These are phyloP conservation scores for Ilyonectria sp. DNA, from an alignment of 2,329 filamentous ascomycete genomes.

Conservation along the genomic window DNA sequence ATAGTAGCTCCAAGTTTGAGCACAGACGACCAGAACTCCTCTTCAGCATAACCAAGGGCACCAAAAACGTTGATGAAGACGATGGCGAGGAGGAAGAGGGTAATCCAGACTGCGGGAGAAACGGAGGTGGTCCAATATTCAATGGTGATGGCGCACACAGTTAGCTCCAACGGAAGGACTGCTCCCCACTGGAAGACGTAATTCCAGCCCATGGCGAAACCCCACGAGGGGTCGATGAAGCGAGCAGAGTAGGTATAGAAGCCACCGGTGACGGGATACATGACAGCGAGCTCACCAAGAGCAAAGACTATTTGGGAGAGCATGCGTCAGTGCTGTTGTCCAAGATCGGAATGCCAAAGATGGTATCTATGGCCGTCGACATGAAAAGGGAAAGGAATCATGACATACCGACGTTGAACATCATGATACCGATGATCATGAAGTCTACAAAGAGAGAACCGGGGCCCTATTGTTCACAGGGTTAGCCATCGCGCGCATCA, in stretches of 20 bases:
- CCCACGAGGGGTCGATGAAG: constrained; percentile 75
- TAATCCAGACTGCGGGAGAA: constrained; percentile 68
- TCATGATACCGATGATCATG: constrained; percentile 71
- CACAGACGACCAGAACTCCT: constrained; percentile 70
- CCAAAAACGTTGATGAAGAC: constrained; percentile 70
- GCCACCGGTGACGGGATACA: constrained; percentile 74
- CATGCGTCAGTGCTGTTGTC: constrained; percentile 24
- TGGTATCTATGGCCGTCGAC: neutral
- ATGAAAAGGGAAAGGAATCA: neutral
- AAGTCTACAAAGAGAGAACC: constrained; percentile 65
- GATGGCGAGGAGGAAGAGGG: constrained; percentile 66
- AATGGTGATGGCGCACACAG: constrained; percentile 67
- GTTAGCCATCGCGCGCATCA: constrained; percentile 25
- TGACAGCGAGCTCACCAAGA: constrained; percentile 73
- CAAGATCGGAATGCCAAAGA: neutral
- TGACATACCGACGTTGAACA: constrained; percentile 66
- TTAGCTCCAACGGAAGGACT: constrained; percentile 66
- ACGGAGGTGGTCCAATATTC: constrained; percentile 65
- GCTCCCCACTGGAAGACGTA: constrained; percentile 65
- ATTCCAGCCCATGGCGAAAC: constrained; percentile 67
- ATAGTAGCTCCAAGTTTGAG: constrained; percentile 71
- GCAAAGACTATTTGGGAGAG: constrained; percentile 61
- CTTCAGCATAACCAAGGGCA: constrained; percentile 67
- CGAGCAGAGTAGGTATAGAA: constrained; percentile 75
- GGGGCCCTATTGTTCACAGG: constrained; percentile 50